Base-by-base conservation (phyloP, 2,329 filamentous ascomycete genomes). In the Trichophyton mentagrophytes region DNA sequence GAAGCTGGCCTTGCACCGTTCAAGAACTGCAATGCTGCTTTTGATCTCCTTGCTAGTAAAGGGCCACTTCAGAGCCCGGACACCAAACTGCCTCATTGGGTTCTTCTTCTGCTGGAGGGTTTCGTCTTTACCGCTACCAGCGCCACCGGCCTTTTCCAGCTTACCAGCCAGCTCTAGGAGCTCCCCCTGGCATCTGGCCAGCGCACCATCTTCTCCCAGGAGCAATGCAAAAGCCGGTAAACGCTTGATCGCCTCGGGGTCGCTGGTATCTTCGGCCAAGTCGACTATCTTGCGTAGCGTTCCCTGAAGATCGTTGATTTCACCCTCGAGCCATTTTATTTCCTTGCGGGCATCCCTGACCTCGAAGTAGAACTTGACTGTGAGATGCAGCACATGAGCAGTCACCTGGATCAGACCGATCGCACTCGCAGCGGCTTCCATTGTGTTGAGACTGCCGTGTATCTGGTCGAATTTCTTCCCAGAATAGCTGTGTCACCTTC, bases 61-160 rank as follows among this genome's bases (percentile, higher is more conserved):
- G 2, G 70, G 69, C 69, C 70, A 72, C 46, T 68, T 70, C 17
- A 71, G 62, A 17, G 68, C 65, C 60, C 69, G 66, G 25, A 69
- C 20, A 51, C 65, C 67, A 40, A 66, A 38, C 61, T 61, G 67
- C 1, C 62, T 68, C 66, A 67, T 67, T 44, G 49, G 57, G 15
- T 56, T 65, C 36, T 60, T 53, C 11, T 25, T 53, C 22, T 53
- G 25, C 11, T 15, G 17, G 22, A 5, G n/a, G 3, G 17, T n/a
- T 8, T 15, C 25, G 3, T 53, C 7, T 8, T 15, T n/a, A 13
- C 27, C 47, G 22, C 22, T 33, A n/a, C 22, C n/a, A 13, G 11
- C 22, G 25, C 47, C 47, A 25, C 20, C 47, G 4, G 47, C 25
- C 47, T 53, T 53, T 33, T 53, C 47, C 13, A 53, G 22, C 47